These are phyloP conservation scores for Sphaerulina musiva DNA, from an alignment of 2,329 filamentous ascomycete species.

Conservation along the genomic window DNA sequence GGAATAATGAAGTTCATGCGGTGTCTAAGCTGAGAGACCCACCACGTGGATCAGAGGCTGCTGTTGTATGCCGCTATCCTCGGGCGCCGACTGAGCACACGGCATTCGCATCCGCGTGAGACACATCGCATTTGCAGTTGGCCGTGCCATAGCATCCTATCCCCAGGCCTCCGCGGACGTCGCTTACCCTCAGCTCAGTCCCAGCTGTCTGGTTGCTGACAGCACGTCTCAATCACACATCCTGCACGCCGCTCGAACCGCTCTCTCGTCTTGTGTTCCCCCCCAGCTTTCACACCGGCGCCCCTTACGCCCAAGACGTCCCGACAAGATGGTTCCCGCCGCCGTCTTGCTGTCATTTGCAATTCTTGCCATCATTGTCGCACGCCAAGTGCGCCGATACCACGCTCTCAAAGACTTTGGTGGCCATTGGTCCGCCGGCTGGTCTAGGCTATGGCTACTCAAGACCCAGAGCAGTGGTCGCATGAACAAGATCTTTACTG, in stretches of 20 bases:
- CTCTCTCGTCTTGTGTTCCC: conserved; percentile 2
- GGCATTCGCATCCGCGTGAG: neutral
- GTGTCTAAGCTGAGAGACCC: neutral
- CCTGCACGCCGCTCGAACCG: conserved; percentile 24
- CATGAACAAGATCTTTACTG: conserved; percentile 36
- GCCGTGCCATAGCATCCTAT: conserved; percentile 12
- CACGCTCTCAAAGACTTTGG: conserved; percentile 32
- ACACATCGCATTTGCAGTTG: conserved; percentile 10
- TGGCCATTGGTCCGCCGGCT: conserved; percentile 36
- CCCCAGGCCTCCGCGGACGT: neutral
- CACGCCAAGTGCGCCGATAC: conserved; percentile 30
- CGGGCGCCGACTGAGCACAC: neutral
- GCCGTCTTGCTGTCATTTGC: conserved; percentile 23
- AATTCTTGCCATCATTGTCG: conserved; percentile 22
- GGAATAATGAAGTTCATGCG: neutral
- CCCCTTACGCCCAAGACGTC: conserved; percentile 9
- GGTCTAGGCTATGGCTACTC: conserved; percentile 37
- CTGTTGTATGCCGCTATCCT: neutral
- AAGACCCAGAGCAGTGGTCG: conserved; percentile 33
- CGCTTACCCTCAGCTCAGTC: conserved; percentile 5
- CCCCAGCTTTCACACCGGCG: neutral
- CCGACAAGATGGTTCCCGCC: conserved; percentile 23
- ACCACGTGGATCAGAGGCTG: neutral
- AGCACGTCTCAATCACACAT: conserved; percentile 8
- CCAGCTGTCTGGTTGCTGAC: conserved; percentile 16